These are phyloP conservation scores for Claviceps cyperi DNA, from an alignment of 2,329 filamentous ascomycete species.

Conservation along the genomic window DNA sequence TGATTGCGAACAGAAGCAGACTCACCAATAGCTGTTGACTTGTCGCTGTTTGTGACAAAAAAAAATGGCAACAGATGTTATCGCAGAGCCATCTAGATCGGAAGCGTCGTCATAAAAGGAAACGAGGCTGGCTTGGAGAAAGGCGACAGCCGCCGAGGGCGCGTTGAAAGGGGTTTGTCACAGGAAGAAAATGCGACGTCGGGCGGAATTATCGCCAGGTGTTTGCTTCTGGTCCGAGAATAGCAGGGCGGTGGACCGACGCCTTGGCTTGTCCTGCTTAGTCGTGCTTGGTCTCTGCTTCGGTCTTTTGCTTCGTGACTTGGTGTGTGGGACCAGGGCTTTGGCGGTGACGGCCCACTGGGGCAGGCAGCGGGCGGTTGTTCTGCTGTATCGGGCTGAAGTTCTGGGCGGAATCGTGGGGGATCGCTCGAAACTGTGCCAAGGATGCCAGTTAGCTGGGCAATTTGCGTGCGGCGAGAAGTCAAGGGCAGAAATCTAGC, in stretches of 20 bases:
- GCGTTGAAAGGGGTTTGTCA: not conserved
- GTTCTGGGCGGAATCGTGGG: not conserved
- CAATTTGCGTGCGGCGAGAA: not conserved
- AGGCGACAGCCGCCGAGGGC: conserved; percentile 1
- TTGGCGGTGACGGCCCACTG: not conserved
- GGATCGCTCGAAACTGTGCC: not conserved
- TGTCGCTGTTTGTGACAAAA: not conserved
- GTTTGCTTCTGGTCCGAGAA: not conserved
- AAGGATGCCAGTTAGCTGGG: not conserved
- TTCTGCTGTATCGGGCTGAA: not conserved
- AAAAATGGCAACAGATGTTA: conserved; percentile 1
- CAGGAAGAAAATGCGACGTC: conserved; percentile 7
- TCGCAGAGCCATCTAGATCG: conserved; percentile 2
- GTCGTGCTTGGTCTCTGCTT: not conserved
- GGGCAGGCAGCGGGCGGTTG: not conserved
- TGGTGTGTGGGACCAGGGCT: not conserved
- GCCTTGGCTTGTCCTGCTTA: not conserved
- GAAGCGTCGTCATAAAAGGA: not conserved
- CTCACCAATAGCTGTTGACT: not conserved
- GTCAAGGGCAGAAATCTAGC: not conserved
- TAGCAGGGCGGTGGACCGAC: not conserved
- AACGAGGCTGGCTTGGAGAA: not conserved
- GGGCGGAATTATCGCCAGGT: conserved; percentile 5
- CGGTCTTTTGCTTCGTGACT: not conserved
- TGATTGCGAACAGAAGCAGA: not conserved